phyloP scores from a whole-genome alignment of 2,329 filamentous ascomycete genomes.

The Cordyceps javanica region DNA sequence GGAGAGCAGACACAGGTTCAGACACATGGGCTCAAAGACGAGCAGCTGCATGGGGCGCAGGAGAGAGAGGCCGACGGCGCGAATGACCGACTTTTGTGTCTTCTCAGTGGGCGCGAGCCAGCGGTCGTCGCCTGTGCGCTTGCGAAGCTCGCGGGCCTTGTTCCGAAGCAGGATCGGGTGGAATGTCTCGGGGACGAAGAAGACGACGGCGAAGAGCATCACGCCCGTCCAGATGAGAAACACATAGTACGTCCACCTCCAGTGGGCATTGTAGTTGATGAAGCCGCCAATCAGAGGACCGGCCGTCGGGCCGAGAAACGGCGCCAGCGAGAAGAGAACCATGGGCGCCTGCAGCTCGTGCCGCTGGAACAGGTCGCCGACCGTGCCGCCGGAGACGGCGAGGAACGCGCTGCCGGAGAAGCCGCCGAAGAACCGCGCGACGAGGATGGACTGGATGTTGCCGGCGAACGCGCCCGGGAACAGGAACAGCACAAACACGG shows the following conservation, averaged over 20 bases:
- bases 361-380: slow-evolving; percentile 69
- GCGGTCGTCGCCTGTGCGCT: slow-evolving; percentile 69
- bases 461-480: slow-evolving; percentile 75
- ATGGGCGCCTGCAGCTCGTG: slow-evolving; percentile 71
- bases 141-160: slow-evolving; percentile 64
- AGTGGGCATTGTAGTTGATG: slow-evolving; percentile 68
- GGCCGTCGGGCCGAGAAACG: slow-evolving; percentile 56
- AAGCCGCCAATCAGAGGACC: slow-evolving; percentile 67
- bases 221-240: slow-evolving; percentile 74
- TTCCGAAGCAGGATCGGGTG: slow-evolving; percentile 65
- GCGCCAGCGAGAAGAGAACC: slow-evolving; percentile 67
- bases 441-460: slow-evolving; percentile 75
- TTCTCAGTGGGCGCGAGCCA: slow-evolving; percentile 76
- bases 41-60: slow-evolving; percentile 74
- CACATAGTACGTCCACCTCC: slow-evolving; percentile 82
- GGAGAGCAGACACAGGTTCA: slow-evolving; percentile 74
- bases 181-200: slow-evolving; percentile 85
- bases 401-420: slow-evolving; percentile 63
- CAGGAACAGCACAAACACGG: slow-evolving; percentile 71
- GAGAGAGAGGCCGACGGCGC: slow-evolving; percentile 53
- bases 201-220: slow-evolving; percentile 56
- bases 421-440: slow-evolving; percentile 72
- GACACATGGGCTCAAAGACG: slow-evolving; percentile 75
- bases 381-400: slow-evolving; percentile 75
- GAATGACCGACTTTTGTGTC: slow-evolving; percentile 57